These are phyloP conservation scores for Aspergillus sp. DNA, from an alignment of 2,329 filamentous ascomycete species.

Conservation along the genomic window DNA sequence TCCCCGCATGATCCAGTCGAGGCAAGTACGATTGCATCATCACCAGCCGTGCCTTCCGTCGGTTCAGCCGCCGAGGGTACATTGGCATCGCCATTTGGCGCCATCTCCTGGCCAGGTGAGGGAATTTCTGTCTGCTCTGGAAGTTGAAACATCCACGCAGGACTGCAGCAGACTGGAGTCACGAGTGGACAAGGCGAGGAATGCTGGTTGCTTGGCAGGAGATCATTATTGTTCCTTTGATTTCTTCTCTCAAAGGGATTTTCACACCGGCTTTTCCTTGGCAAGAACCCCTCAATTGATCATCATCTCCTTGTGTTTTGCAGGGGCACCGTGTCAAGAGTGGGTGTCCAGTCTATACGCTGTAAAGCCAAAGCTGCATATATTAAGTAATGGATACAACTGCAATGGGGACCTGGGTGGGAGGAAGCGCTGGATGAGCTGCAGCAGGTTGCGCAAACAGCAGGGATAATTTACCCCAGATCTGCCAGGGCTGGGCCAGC, in stretches of 20 bases:
- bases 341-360: neutral
- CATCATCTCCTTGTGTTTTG: neutral
- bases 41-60: neutral
- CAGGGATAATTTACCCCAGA: constrained; percentile 13
- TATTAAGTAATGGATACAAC: constrained; percentile 5
- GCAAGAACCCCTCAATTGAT: neutral
- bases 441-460: neutral
- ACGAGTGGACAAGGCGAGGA: neutral
- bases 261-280: constrained; percentile 14
- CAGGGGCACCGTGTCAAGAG: neutral
- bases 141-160: neutral
- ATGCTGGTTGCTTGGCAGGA: constrained; percentile 11
- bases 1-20: constrained; percentile 19
- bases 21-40: constrained; percentile 23
- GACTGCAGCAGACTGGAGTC: too few relatives aligned
- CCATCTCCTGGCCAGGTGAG: constrained; percentile 13
- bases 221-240: constrained; percentile 9
- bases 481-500: constrained; percentile 20
- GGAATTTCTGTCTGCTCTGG: neutral
- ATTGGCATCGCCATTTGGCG: constrained; percentile 15
- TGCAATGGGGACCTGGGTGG: neutral
- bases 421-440: neutral
- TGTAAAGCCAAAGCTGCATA: neutral
- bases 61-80: neutral
- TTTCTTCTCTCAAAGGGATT: neutral